These are phyloP conservation scores for Haplosporangium gracile DNA, from an alignment of 192 early-diverging fungal species.

Conservation along the genomic window DNA sequence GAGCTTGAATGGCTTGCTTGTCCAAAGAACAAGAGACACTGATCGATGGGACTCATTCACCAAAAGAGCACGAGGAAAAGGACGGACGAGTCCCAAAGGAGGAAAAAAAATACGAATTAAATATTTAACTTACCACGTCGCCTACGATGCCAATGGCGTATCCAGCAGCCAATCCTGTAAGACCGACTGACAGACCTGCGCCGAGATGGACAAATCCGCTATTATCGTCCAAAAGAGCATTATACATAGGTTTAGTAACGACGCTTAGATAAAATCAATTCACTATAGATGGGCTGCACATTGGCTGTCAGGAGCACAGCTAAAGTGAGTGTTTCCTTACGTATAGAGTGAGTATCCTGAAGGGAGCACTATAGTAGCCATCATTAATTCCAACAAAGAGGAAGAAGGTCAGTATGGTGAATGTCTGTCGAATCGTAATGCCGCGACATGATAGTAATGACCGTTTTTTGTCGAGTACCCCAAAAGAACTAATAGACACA, in stretches of 20 bases:
- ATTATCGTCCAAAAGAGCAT: constrained; percentile 41
- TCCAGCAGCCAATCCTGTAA: constrained; percentile 94
- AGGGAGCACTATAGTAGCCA: constrained; percentile 9
- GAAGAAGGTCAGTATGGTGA: background rate
- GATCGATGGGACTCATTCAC: background rate
- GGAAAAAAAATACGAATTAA: background rate
- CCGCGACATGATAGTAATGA: background rate
- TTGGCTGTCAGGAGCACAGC: background rate
- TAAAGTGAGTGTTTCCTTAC: constrained; percentile 34
- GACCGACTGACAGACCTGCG: constrained; percentile 92
- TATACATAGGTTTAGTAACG: constrained; percentile 32
- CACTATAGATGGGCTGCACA: background rate
- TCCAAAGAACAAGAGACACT: background rate
- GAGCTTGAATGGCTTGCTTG: background rate
- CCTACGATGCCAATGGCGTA: constrained; percentile 98
- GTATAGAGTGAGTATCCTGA: constrained; percentile 57
- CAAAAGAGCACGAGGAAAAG: background rate
- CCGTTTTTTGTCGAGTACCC: no score
- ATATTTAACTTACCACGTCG: constrained; percentile 76
- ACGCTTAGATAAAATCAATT: constrained; percentile 17
- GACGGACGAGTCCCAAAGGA: background rate
- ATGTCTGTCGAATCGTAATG: background rate
- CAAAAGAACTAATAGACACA: constrained; percentile 38
- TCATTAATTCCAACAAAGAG: background rate
- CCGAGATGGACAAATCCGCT: constrained; percentile 94